phyloP scores from a whole-genome alignment of 1,284 basidiomycete genomes.

The Tilletia caries region DNA sequence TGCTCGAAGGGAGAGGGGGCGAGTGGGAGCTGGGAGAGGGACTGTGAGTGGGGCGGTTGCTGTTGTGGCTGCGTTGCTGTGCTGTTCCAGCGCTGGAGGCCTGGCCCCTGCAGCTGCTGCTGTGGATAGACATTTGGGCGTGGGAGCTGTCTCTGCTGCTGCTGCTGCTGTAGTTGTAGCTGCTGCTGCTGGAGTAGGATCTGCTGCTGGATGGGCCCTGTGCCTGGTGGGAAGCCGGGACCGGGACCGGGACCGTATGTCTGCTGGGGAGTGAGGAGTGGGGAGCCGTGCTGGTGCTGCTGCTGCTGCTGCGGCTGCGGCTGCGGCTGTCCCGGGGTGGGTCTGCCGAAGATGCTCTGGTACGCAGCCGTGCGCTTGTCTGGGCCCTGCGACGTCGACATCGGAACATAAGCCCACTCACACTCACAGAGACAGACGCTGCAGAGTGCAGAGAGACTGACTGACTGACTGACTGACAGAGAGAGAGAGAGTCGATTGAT shows the following conservation, averaged over 20 bases:
- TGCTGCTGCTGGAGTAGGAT: neutral
- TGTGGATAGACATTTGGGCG: slow-evolving; percentile 10
- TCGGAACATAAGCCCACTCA: neutral
- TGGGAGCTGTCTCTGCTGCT: neutral
- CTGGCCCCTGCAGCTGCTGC: slow-evolving; percentile 14
- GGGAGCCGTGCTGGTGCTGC: too few relatives aligned
- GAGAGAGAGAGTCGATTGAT: too few relatives aligned
- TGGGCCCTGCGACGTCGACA: slow-evolving; percentile 17
- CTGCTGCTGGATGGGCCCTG: neutral
- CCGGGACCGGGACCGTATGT: neutral
- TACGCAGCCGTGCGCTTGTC: slow-evolving; percentile 49
- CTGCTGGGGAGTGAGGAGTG: neutral
- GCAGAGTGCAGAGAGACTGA: too few relatives aligned
- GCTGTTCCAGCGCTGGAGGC: slow-evolving; percentile 15
- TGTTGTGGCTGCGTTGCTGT: too few relatives aligned
- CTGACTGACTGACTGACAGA: too few relatives aligned
- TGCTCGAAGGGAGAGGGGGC: neutral
- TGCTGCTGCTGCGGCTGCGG: slow-evolving; percentile 20
- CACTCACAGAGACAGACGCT: too few relatives aligned
- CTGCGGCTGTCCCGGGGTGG: slow-evolving; percentile 41
- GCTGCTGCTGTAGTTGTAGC: slow-evolving; percentile 6
- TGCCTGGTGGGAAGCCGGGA: neutral
- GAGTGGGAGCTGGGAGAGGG: neutral
- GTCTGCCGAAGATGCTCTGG: slow-evolving; percentile 50
- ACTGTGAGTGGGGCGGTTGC: neutral